Percentiles rank a stretch among this genome's conserved stretches.
phyloP scores from a whole-genome alignment of 352 stramenopile species.

The Phytophthora foliorum region DNA sequence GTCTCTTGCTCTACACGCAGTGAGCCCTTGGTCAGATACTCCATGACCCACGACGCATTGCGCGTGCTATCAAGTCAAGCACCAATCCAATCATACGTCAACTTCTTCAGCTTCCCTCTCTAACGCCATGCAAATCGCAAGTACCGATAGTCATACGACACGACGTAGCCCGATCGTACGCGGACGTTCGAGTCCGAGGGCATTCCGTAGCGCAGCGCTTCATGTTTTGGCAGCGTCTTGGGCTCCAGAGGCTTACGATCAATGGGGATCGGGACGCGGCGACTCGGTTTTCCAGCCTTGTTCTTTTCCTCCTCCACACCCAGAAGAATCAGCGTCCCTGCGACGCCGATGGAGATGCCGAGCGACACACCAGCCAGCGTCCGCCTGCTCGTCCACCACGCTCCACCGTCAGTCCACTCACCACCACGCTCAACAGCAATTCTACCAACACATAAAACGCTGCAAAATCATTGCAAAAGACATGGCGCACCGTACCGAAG shows the following conservation, averaged over 20 bases:
- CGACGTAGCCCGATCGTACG: slow-evolving; percentile 82
- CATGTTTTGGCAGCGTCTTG: slow-evolving; percentile 48
- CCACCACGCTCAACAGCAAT: not conserved
- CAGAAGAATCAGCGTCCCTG: slow-evolving; percentile 54
- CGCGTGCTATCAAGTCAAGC: slow-evolving; percentile 57
- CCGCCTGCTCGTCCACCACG: slow-evolving; percentile 38
- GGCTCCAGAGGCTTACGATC: slow-evolving; percentile 20
- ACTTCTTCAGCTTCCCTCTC: not conserved
- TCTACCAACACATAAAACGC: not conserved
- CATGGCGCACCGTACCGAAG: slow-evolving; percentile 36
- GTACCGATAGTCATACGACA: slow-evolving; percentile 88
- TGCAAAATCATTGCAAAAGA: not conserved
- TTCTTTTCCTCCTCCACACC: slow-evolving; percentile 36
- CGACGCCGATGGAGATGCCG: slow-evolving; percentile 62
- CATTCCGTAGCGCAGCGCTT: slow-evolving; percentile 77
- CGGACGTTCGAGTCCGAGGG: slow-evolving; percentile 78
- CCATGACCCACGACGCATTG: slow-evolving; percentile 89
- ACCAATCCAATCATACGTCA: not conserved
- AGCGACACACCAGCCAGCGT: slow-evolving; percentile 56
- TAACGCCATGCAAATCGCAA: not conserved
- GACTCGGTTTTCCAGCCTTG: not conserved
- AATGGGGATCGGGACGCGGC: slow-evolving; percentile 20
- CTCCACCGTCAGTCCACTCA: slow-evolving; percentile 17
- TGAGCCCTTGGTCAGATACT: slow-evolving; percentile 81
- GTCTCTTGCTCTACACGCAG: slow-evolving; percentile 75